These are phyloP conservation scores for Metschnikowia cubensis DNA, from an alignment of 805 yeast genomes.

Conservation along the genomic window DNA sequence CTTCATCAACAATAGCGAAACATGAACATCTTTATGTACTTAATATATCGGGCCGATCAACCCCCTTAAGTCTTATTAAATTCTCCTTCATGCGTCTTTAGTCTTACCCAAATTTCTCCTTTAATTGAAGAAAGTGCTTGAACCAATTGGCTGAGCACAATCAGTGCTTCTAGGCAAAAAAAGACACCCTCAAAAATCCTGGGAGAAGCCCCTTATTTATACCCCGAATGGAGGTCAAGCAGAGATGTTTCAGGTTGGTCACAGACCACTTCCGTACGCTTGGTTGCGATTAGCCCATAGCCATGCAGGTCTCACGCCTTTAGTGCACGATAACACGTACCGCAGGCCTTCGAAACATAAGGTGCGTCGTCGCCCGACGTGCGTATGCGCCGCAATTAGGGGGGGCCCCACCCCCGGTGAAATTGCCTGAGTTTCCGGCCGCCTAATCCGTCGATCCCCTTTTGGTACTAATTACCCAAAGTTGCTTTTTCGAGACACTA, in stretches of 20 bases:
- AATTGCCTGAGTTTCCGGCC: constrained; percentile 2
- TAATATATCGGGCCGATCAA: too few relatives aligned
- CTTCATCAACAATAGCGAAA: not conserved
- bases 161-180: not conserved
- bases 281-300: not conserved
- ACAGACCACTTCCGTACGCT: not conserved
- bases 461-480: too few relatives aligned
- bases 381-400: constrained; percentile 1
- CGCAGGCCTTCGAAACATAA: constrained; percentile 1
- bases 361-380: constrained; percentile 2
- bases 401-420: not conserved
- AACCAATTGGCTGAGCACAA: not conserved
- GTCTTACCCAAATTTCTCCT: too few relatives aligned
- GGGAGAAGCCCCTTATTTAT: not conserved
- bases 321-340: not conserved
- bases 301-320: not conserved
- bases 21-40: not conserved
- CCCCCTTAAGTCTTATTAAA: too few relatives aligned
- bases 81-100: too few relatives aligned
- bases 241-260: not conserved
- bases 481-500: not conserved
- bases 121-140: too few relatives aligned
- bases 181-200: not conserved
- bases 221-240: not conserved
- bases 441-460: not conserved